These are phyloP conservation scores for Russula ochroleuca DNA, from an alignment of 768 basidiomycete species.

Conservation along the genomic window DNA sequence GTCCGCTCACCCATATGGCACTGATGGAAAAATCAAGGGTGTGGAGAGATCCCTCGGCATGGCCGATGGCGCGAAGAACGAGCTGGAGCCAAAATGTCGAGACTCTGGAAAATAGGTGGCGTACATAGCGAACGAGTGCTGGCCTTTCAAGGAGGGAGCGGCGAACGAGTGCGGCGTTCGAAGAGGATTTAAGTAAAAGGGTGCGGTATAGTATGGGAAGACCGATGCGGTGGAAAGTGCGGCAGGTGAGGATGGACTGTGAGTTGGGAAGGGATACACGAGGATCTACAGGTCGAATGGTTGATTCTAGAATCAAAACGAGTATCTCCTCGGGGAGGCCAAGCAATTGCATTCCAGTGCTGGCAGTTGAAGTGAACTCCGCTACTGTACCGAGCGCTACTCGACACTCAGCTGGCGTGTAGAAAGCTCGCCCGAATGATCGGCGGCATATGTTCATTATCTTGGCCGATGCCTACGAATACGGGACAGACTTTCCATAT, in stretches of 20 bases:
- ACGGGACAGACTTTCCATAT: background rate
- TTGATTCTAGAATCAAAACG: constrained; percentile 4
- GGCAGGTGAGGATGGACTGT: constrained; percentile 9
- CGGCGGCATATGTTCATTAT: background rate
- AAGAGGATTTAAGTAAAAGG: background rate
- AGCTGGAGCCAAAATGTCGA: background rate
- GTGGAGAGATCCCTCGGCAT: constrained; percentile 17
- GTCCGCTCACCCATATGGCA: background rate
- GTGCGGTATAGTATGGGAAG: constrained; percentile 19
- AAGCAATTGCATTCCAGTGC: constrained; percentile 6
- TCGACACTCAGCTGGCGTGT: background rate
- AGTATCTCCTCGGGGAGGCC: constrained; percentile 20
- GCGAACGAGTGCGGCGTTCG: background rate
- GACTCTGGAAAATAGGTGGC: constrained; percentile 10
- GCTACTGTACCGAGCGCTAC: background rate
- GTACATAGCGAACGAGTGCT: constrained; percentile 11
- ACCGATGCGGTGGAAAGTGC: constrained; percentile 17
- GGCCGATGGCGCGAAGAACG: constrained; percentile 14
- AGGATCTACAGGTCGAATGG: constrained; percentile 1
- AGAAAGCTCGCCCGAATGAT: too few relatives aligned
- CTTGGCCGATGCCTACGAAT: background rate
- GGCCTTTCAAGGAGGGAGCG: constrained; percentile 10
- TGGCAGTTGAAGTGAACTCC: background rate
- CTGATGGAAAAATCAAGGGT: constrained; percentile 16
- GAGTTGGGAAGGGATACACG: background rate